These are phyloP conservation scores for Kalmanozyma brasiliensis DNA, from an alignment of 1,284 basidiomycete species.

Conservation along the genomic window DNA sequence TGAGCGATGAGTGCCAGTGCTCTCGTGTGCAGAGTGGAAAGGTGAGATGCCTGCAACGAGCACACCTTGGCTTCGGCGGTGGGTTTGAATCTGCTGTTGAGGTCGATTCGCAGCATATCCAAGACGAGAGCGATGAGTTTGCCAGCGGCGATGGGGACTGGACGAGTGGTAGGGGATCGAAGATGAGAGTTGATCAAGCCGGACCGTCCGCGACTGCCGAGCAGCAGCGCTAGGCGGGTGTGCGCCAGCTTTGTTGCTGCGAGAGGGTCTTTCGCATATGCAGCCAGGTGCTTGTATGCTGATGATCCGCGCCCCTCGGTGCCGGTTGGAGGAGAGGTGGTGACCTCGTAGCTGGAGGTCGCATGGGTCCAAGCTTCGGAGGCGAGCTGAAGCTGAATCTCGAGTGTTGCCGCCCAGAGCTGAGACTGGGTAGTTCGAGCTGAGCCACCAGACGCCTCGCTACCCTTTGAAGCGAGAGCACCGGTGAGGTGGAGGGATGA, in stretches of 20 bases:
- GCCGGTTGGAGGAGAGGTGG: background rate
- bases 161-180: constrained; percentile 72
- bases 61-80: constrained; percentile 42
- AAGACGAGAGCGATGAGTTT: constrained; percentile 67
- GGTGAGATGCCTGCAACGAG: constrained; percentile 27
- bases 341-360: constrained; percentile 35
- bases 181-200: constrained; percentile 42
- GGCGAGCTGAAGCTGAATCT: constrained; percentile 29
- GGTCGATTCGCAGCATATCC: constrained; percentile 71
- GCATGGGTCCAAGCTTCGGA: constrained; percentile 28
- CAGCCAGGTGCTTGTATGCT: constrained; percentile 13
- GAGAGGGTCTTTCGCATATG: constrained; percentile 32
- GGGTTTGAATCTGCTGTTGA: constrained; percentile 28
- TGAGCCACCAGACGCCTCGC: constrained; percentile 33
- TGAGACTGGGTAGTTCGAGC: constrained; percentile 51
- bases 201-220: constrained; percentile 29
- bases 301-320: constrained; percentile 1
- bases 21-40: constrained; percentile 26
- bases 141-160: constrained; percentile 80
- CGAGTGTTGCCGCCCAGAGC: constrained; percentile 49
- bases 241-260: constrained; percentile 32
- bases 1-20: constrained; percentile 43
- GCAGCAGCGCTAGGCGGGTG: constrained; percentile 26
- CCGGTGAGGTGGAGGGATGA: constrained; percentile 54
- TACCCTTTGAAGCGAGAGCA: constrained; percentile 35